Evolutionary conservation across 2,329 filamentous ascomycete species (phyloP).

Genomic region (Furcasterigmium furcatum): DNA sequence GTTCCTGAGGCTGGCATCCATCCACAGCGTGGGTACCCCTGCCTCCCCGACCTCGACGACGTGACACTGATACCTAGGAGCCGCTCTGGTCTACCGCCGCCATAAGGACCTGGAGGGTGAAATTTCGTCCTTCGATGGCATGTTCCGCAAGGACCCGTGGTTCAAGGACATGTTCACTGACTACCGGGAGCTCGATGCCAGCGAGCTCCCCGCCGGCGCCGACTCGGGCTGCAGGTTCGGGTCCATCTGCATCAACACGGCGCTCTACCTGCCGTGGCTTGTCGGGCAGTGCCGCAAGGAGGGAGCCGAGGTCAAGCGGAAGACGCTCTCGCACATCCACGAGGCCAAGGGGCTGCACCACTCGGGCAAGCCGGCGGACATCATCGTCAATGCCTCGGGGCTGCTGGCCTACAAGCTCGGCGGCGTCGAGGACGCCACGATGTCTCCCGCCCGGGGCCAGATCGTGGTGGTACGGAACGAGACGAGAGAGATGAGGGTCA

Average conservation of each 20-base stretch:
- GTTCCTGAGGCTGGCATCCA: conserved; percentile 72
- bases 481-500: conserved; percentile 64
- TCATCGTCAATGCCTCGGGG: conserved; percentile 71
- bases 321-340: conserved; percentile 52
- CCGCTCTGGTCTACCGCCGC: conserved; percentile 41
- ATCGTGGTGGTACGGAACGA: conserved; percentile 81
- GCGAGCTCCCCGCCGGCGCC: conserved; percentile 57
- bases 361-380: conserved; percentile 51
- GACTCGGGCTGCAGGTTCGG: conserved; percentile 57
- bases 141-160: conserved; percentile 68
- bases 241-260: conserved; percentile 72
- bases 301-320: conserved; percentile 53
- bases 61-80: conserved; percentile 19
- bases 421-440: conserved; percentile 61
- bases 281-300: conserved; percentile 62
- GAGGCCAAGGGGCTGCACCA: conserved; percentile 59
- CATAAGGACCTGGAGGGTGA: conserved; percentile 53
- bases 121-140: conserved; percentile 65
- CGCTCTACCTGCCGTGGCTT: conserved; percentile 69
- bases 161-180: conserved; percentile 70
- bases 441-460: conserved; percentile 67
- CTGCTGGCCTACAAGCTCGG: conserved; percentile 62
- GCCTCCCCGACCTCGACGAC: conserved; percentile 35
- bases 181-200: conserved; percentile 58
- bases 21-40: conserved; percentile 55